Percentiles rank a stretch among this genome's conserved stretches.
Conservation (phyloP, 2,329 filamentous ascomycete genomes). For the Neurospora sp. region DNA sequence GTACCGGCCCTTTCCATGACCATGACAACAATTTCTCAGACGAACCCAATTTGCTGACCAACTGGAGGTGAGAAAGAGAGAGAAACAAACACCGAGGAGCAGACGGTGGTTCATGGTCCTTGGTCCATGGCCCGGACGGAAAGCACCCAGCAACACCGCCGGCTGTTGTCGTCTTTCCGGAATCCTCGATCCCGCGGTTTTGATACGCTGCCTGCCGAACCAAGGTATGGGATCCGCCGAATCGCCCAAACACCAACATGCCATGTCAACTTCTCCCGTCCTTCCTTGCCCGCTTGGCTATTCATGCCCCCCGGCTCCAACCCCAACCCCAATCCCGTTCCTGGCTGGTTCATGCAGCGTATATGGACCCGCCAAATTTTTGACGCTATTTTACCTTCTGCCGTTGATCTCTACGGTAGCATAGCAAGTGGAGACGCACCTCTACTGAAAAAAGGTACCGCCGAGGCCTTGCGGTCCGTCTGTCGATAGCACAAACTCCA, state of each 20-base stretch:
- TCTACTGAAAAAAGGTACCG: constrained; percentile 12
- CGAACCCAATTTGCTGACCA: background rate
- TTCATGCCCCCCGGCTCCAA: background rate
- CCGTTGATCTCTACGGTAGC: constrained; percentile 22
- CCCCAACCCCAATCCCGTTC: constrained; percentile 6
- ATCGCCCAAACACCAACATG: constrained; percentile 10
- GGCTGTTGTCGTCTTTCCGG: constrained; percentile 15
- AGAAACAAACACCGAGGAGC: background rate
- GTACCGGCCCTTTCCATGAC: background rate
- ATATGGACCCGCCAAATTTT: constrained; percentile 24
- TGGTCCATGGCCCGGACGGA: background rate
- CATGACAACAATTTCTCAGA: background rate
- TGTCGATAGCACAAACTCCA: constrained; percentile 16
- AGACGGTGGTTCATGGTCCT: background rate
- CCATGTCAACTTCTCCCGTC: background rate
- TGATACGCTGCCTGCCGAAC: constrained; percentile 19
- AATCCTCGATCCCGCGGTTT: constrained; percentile 16
- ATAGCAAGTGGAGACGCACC: constrained; percentile 28
- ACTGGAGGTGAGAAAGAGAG: background rate
- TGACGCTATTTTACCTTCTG: constrained; percentile 16
- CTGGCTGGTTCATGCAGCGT: constrained; percentile 15
- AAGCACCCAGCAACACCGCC: constrained; percentile 12
- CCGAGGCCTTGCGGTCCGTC: constrained; percentile 6
- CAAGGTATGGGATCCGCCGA: constrained; percentile 12
- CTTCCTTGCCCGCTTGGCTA: background rate